A percentile compares a stretch with the other conserved stretches of the same genome.
These are phyloP conservation scores for Sphagnurus paluster DNA, from an alignment of 1,284 basidiomycete species.

Conservation along the genomic window DNA sequence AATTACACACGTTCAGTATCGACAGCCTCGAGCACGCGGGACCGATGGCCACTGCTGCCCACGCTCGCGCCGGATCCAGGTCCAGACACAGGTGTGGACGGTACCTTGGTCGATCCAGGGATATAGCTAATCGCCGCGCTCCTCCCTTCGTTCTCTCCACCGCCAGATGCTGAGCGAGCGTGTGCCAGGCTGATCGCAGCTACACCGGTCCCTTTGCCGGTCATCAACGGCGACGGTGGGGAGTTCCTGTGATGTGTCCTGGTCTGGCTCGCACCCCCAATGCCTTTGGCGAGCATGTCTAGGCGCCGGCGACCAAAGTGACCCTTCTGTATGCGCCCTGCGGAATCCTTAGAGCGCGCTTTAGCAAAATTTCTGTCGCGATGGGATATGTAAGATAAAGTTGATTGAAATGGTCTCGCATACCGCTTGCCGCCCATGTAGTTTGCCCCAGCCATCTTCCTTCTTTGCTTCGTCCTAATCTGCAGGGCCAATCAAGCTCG, in stretches of 20 bases:
- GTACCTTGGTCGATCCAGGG: slow-evolving; percentile 26
- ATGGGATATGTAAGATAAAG: not conserved
- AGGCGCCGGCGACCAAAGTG: slow-evolving; percentile 59
- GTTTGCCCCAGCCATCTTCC: slow-evolving; percentile 55
- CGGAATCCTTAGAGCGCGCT: slow-evolving; percentile 49
- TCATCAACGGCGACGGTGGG: not conserved
- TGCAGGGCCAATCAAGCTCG: too few species aligned
- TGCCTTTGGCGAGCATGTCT: slow-evolving; percentile 45
- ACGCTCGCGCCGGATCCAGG: slow-evolving; percentile 2
- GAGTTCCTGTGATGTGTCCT: not conserved
- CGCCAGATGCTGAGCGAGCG: slow-evolving; percentile 27
- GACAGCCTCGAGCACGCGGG: slow-evolving; percentile 36
- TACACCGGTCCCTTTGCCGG: slow-evolving; percentile 1
- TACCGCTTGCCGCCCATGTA: slow-evolving; percentile 65
- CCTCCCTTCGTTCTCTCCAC: slow-evolving; percentile 3
- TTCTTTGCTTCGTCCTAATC: too few species aligned
- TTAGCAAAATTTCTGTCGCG: slow-evolving; percentile 54
- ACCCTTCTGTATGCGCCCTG: slow-evolving; percentile 48
- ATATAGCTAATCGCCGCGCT: slow-evolving; percentile 19
- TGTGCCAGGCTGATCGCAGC: slow-evolving; percentile 29
- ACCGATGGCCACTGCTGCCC: slow-evolving; percentile 21
- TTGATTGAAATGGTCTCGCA: slow-evolving; percentile 4
- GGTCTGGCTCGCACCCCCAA: too few species aligned
- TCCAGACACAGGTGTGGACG: slow-evolving; percentile 20
- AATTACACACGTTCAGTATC: slow-evolving; percentile 38